Base-by-base conservation (phyloP, 176 grass and related monocot genomes). In the Ananas comosus region DNA sequence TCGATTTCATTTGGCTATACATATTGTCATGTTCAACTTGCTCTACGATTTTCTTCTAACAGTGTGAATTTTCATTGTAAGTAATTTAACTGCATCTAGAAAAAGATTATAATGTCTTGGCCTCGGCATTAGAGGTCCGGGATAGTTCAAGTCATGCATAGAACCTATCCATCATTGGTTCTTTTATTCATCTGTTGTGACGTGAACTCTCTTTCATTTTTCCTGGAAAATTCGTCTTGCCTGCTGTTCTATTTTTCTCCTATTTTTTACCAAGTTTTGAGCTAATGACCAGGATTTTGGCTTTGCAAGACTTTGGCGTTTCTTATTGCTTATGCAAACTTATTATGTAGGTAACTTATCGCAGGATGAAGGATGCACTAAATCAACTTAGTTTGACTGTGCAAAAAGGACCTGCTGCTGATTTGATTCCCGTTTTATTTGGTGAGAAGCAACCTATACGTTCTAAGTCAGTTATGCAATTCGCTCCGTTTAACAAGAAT, bases 381-480 rank as follows among this genome's bases (percentile, higher is more conserved):
- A 79, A 87, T 84, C 81, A 92, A 87, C 93, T 97, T 74, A 78
- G 86, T 73, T 90, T 82, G 81, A 82, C 33, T 48, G 54, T 80
- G 73, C 89, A 97, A 87, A 79, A 77, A 67, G 93, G 89, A 56
- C 93, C 93, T 66, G 85, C 76, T 67, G 81, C 71, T 49, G 85
- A 97, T 66, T 85, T 97, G 76, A 72, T 97, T 79, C 81, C 89
- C 85, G 86, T 97, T 74, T 87, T 97, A 77, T 97, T 97, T 85
- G 93, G 89, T 67, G 93, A 92, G 76, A 87, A 79, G 13, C 54
- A 72, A 22, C 93, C 93, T 68, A 82, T 80, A 67, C 22, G 49
- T 63, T 82, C 83, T 10, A 92, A 97, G 68, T 81, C 87, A 57
- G 64, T 64, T 13, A 50, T 72, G 53, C 87, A 92, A 78, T 92